Conservation (phyloP, 805 yeast species). For the Candida sithepensis region DNA sequence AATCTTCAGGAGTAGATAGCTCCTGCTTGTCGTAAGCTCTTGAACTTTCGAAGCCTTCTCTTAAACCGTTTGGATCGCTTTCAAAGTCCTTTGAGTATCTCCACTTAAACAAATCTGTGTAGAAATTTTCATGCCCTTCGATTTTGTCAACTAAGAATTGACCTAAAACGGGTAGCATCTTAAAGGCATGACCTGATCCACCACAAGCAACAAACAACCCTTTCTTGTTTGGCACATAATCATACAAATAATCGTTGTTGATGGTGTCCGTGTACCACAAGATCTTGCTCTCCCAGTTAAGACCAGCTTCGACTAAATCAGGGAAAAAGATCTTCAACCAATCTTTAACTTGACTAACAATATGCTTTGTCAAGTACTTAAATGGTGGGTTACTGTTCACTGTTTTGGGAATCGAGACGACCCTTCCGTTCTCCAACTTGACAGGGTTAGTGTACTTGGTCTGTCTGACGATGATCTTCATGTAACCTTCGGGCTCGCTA, state of each 20-base stretch:
- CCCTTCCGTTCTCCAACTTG: constrained; percentile 16
- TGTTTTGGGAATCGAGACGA: constrained; percentile 32
- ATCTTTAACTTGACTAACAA: constrained; percentile 26
- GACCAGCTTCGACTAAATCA: constrained; percentile 23
- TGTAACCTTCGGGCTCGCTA: constrained; percentile 32
- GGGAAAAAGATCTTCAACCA: constrained; percentile 27
- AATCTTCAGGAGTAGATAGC: constrained; percentile 14
- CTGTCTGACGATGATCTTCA: constrained; percentile 36
- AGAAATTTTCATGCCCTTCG: constrained; percentile 30
- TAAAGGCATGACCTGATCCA: constrained; percentile 36
- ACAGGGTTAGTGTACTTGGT: constrained; percentile 34
- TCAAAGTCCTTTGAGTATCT: constrained; percentile 24
- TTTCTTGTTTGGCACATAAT: constrained; percentile 30
- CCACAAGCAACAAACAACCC: constrained; percentile 32
- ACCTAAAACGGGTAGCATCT: constrained; percentile 33
- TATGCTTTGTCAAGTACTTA: constrained; percentile 22
- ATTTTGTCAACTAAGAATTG: constrained; percentile 30
- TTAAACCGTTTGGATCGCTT: constrained; percentile 29
- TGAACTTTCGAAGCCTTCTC: constrained; percentile 19
- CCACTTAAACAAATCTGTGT: constrained; percentile 33
- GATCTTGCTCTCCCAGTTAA: constrained; percentile 24
- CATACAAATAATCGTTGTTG: constrained; percentile 30
- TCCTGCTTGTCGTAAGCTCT: constrained; percentile 21
- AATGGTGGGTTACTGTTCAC: constrained; percentile 22
- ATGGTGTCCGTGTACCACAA: constrained; percentile 34